Base-by-base conservation (phyloP, 2,329 filamentous ascomycete genomes). In the Alternaria sp. region DNA sequence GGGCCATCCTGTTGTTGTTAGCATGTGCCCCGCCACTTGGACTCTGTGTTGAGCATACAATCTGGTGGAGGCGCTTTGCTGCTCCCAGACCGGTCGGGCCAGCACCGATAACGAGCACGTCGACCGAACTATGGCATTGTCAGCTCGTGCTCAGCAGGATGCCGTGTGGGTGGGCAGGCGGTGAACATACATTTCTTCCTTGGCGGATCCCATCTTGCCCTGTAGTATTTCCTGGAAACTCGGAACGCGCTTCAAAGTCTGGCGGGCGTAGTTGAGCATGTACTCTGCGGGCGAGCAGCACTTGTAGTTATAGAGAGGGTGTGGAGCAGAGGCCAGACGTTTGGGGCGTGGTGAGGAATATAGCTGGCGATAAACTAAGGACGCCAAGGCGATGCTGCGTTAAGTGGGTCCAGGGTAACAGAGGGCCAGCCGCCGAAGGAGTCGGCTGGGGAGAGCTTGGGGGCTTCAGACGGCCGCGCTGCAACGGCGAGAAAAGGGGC, bases 61-160 rank as follows among this genome's bases (percentile, higher is more conserved):
- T 90, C 84, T 99, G 96, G 83, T 98, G 91, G 72, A 99, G 89
- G 81, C 96, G 93, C 87, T 99, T 99, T 76, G 96, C 96, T 81
- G 96, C 96, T 87, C 96, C 96, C 74, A 98, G 89, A 84, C 96
- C 96, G 79, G 96, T 98, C 76, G 96, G 96, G 80, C 96, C 96
- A 84, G 95, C 95, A 80, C 96, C 96, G 85, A 98, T 97, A 83
- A 99, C 90, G 80, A 99, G 93, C 74, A 99, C 91, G 84, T 99
- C 96, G 81, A 98, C 93, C 78, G 93, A 90, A 82, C 93, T 96
- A 82, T 50, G 52, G 21, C 26, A 53, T 25, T 30, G 74, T 80
- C 69, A 75, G 67, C 57, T 65, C 45, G 51, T 66, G 50, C 55
- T 51, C 53, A 21, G 45, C 26, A 28, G 53, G 54, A 47, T 40